Evolutionary conservation across 805 yeast genomes (phyloP).

Genomic region (Millerozyma acaciae): DNA sequence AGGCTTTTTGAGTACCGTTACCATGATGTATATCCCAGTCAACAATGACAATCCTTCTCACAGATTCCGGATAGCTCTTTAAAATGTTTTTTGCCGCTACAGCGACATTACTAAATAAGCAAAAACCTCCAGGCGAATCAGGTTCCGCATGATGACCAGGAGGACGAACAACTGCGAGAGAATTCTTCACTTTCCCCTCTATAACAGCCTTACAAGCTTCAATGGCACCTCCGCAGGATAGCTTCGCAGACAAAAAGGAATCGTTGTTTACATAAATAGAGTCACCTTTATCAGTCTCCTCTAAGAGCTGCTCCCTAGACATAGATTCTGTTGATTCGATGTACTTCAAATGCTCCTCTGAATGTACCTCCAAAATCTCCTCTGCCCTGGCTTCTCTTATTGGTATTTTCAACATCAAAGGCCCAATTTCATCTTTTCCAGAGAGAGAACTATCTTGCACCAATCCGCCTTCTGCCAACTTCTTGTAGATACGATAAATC

Average conservation of each 20-base stretch:
- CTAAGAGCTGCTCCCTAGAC: slow-evolving; percentile 71
- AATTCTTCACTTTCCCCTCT: slow-evolving; percentile 86
- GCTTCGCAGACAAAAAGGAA: slow-evolving; percentile 77
- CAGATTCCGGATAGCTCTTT: slow-evolving; percentile 81
- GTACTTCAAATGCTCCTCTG: slow-evolving; percentile 72
- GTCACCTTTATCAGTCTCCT: slow-evolving; percentile 87
- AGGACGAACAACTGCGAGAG: slow-evolving; percentile 93
- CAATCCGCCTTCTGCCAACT: slow-evolving; percentile 89
- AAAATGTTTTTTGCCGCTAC: slow-evolving; percentile 89
- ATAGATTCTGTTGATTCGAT: slow-evolving; percentile 72
- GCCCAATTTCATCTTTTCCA: slow-evolving; percentile 75
- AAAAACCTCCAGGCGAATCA: slow-evolving; percentile 93
- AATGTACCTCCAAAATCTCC: slow-evolving; percentile 83
- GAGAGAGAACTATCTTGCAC: slow-evolving; percentile 74
- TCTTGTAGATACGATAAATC: slow-evolving; percentile 88
- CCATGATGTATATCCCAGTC: slow-evolving; percentile 99
- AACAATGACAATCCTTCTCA: slow-evolving; percentile 72
- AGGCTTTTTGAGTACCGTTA: slow-evolving; percentile 94
- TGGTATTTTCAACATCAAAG: slow-evolving; percentile 82
- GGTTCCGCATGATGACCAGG: slow-evolving; percentile 99
- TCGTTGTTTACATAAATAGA: slow-evolving; percentile 94
- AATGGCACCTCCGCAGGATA: slow-evolving; percentile 95
- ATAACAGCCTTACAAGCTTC: slow-evolving; percentile 95
- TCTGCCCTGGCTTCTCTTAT: slow-evolving; percentile 84
- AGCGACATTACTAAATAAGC: slow-evolving; percentile 93